Evolutionary conservation across 768 basidiomycete species (phyloP).

Genomic region (Plicaturopsis crispa): DNA sequence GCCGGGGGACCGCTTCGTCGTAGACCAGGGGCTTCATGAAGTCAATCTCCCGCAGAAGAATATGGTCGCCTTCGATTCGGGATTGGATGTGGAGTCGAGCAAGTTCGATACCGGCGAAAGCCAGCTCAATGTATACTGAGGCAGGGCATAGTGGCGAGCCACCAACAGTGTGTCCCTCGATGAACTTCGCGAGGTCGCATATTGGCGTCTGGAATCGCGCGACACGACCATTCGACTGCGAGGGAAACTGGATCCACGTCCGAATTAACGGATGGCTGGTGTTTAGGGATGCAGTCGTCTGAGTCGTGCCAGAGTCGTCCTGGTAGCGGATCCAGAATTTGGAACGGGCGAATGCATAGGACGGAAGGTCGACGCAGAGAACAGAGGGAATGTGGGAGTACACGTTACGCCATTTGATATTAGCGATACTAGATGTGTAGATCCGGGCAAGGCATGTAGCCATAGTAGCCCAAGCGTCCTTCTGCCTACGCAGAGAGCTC

Average conservation of each 20-base stretch:
- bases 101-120: constrained; percentile 35
- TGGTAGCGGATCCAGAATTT: constrained; percentile 51
- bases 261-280: constrained; percentile 23
- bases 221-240: constrained; percentile 17
- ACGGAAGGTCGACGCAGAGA: constrained; percentile 45
- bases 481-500: constrained; percentile 39
- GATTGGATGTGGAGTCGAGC: constrained; percentile 22
- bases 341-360: constrained; percentile 52
- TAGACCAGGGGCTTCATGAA: constrained; percentile 53
- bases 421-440: constrained; percentile 31
- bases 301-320: constrained; percentile 14
- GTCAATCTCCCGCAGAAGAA: constrained; percentile 33
- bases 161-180: constrained; percentile 52
- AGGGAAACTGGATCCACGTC: constrained; percentile 28
- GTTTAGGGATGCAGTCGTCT: not conserved
- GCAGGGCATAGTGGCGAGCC: constrained; percentile 55
- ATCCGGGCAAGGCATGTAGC: constrained; percentile 38
- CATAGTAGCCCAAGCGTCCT: constrained; percentile 37
- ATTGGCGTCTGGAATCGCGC: constrained; percentile 53
- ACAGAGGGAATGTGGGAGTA: constrained; percentile 37
- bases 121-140: constrained; percentile 57
- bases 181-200: constrained; percentile 29
- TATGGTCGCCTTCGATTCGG: constrained; percentile 20
- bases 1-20: constrained; percentile 19
- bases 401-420: constrained; percentile 47